Conservation (phyloP, 116 monocot species). For the Dioscorea cayenensis region DNA sequence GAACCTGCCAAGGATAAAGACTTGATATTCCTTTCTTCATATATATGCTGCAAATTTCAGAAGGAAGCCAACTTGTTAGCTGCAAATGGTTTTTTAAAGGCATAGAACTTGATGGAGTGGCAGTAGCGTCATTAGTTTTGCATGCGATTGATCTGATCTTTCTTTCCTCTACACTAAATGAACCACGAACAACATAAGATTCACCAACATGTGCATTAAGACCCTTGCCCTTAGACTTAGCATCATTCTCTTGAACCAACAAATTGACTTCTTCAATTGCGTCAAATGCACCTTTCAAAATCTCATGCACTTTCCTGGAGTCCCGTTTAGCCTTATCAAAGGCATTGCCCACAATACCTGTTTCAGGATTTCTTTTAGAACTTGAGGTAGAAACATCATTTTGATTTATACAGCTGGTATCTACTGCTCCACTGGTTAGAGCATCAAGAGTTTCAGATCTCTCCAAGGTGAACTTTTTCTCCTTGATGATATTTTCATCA, state of each 20-base stretch:
- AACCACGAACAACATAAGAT: neutral
- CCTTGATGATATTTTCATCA: conserved; percentile 33
- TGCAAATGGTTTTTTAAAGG: conserved; percentile 43
- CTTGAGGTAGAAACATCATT: neutral
- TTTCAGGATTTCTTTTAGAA: too few species aligned
- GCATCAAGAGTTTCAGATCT: conserved; percentile 9
- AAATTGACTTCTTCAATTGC: neutral
- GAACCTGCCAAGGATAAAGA: conserved; percentile 98
- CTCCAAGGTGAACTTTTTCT: neutral
- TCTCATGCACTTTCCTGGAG: conserved; percentile 9
- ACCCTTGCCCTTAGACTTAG: neutral
- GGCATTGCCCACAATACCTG: too few species aligned
- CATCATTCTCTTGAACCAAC: conserved; percentile 1
- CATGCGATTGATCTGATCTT: neutral
- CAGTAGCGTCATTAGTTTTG: conserved; percentile 11
- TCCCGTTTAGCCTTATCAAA: too few species aligned
- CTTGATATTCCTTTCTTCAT: conserved; percentile 81
- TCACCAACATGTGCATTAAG: neutral
- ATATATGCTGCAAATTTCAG: conserved; percentile 73
- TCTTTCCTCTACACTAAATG: conserved; percentile 1
- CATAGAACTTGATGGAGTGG: conserved; percentile 61
- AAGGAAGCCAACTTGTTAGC: conserved; percentile 81
- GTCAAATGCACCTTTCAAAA: conserved; percentile 1
- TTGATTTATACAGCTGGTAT: neutral
- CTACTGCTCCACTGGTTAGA: neutral